These are phyloP conservation scores for Caryopteris hybrid DNA, from an alignment of 305 asterid genomes.

Conservation along the genomic window DNA sequence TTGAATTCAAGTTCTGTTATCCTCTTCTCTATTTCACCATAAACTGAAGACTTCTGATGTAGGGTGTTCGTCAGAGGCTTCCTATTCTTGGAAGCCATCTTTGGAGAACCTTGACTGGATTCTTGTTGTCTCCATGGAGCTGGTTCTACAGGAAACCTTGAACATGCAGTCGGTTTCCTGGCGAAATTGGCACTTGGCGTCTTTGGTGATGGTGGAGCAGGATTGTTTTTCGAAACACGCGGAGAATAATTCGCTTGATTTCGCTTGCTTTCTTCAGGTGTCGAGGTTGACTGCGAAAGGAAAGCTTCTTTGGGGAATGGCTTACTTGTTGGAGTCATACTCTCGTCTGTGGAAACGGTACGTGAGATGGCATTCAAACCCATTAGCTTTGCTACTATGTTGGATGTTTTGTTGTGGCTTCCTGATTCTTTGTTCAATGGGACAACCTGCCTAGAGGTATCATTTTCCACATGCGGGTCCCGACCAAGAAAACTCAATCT, in stretches of 20 bases:
- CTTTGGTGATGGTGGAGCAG: conserved; percentile 31
- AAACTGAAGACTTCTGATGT: conserved; percentile 55
- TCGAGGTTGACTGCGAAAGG: conserved; percentile 21
- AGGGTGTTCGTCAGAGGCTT: conserved; percentile 30
- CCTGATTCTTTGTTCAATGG: conserved; percentile 37
- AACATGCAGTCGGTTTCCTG: conserved; percentile 36
- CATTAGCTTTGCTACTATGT: conserved; percentile 83
- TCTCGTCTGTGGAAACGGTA: conserved; percentile 32
- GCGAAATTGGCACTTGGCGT: conserved; percentile 24
- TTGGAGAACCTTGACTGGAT: conserved; percentile 36
- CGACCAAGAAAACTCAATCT: conserved; percentile 40
- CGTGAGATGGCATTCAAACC: conserved; percentile 73
- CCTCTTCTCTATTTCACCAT: conserved; percentile 84
- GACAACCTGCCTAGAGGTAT: conserved; percentile 21
- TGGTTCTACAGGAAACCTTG: conserved; percentile 67
- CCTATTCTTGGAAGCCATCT: conserved; percentile 33
- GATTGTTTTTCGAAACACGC: conserved; percentile 32
- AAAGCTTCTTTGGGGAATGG: conserved; percentile 27
- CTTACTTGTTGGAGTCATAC: conserved; percentile 25
- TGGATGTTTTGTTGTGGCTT: conserved; percentile 55
- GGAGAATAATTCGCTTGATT: conserved; percentile 30
- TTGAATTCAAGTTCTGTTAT: conserved; percentile 72
- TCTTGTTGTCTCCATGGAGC: conserved; percentile 79
- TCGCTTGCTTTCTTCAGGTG: conserved; percentile 32
- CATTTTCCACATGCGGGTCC: conserved; percentile 34